A percentile compares a stretch with the other conserved stretches of the same genome.
Evolutionary conservation across 2,329 filamentous ascomycete species (phyloP).

Genomic region (Fusarium brachygibbosum): DNA sequence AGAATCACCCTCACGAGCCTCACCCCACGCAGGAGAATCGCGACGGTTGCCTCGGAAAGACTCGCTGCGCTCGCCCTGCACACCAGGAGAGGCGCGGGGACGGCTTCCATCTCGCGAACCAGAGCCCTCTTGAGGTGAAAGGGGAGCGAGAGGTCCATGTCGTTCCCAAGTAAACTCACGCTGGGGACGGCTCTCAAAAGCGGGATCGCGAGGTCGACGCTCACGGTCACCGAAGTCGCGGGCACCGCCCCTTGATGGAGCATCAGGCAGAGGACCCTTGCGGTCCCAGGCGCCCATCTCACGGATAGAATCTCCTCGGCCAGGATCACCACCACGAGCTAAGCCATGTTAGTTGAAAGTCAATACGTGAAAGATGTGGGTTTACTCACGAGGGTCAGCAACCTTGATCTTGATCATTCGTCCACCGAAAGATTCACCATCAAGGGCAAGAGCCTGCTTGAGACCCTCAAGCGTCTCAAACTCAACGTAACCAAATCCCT

Average conservation of each 20-base stretch:
- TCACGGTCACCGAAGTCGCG: conserved; percentile 72
- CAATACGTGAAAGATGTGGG: background rate
- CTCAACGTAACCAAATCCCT: conserved; percentile 98
- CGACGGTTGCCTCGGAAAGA: conserved; percentile 72
- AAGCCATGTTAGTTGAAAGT: conserved; percentile 54
- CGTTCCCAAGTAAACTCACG: conserved; percentile 93
- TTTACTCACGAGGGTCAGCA: conserved; percentile 90
- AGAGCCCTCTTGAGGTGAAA: conserved; percentile 64
- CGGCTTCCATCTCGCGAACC: conserved; percentile 69
- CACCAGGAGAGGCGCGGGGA: conserved; percentile 60
- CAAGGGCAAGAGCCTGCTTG: conserved; percentile 88
- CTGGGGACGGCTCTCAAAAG: conserved; percentile 69
- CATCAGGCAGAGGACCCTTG: conserved; percentile 87
- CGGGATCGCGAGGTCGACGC: conserved; percentile 76
- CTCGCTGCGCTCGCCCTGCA: conserved; percentile 70
- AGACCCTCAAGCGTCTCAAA: conserved; percentile 89
- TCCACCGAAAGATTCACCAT: conserved; percentile 86
- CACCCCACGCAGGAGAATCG: conserved; percentile 82
- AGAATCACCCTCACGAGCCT: conserved; percentile 80
- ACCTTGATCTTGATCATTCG: conserved; percentile 93
- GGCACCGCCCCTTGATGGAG: conserved; percentile 68
- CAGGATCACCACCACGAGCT: conserved; percentile 85
- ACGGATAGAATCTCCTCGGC: conserved; percentile 72
- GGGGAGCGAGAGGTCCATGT: conserved; percentile 88
- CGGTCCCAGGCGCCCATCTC: conserved; percentile 93